Percentiles rank a stretch among this genome's conserved stretches.
phyloP scores from a whole-genome alignment of 108 stramenopile genomes.

The Nitzschia sp. region DNA sequence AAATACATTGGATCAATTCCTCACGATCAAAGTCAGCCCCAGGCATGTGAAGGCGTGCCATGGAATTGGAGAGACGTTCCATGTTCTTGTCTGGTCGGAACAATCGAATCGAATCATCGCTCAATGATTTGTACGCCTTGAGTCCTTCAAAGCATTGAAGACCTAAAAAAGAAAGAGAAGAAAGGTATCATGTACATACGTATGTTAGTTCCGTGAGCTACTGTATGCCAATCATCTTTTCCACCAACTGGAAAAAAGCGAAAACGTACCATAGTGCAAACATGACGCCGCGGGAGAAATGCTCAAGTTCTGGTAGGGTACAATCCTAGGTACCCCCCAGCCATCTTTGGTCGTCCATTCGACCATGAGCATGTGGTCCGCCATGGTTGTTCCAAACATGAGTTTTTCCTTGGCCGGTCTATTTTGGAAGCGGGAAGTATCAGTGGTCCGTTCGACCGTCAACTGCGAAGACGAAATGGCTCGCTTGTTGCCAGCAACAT shows the following conservation, averaged over 20 bases:
- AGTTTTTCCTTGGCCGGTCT: constrained; percentile 64
- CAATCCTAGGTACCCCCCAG: constrained; percentile 85
- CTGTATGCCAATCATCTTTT: neutral
- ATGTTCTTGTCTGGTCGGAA: constrained; percentile 95
- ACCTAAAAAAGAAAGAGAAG: too few relatives aligned
- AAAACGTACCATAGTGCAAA: constrained; percentile 86
- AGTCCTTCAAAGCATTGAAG: constrained; percentile 96
- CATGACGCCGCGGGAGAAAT: constrained; percentile 86
- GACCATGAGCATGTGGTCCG: constrained; percentile 92
- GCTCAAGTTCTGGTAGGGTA: constrained; percentile 72
- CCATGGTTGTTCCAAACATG: constrained; percentile 76
- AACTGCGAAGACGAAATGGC: constrained; percentile 47
- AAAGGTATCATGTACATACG: neutral
- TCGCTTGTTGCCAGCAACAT: too few relatives aligned
- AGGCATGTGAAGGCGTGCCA: constrained; percentile 81
- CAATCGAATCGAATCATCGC: constrained; percentile 60
- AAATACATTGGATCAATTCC: constrained; percentile 80
- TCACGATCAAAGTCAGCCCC: constrained; percentile 75
- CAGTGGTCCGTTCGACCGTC: constrained; percentile 32
- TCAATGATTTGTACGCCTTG: constrained; percentile 75
- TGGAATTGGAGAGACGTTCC: constrained; percentile 74
- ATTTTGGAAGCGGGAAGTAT: constrained; percentile 34
- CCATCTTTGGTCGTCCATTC: constrained; percentile 70
- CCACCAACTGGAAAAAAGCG: neutral
- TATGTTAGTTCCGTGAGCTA: neutral